Base-by-base conservation (phyloP, 371 early-diverging fungal species). In the Circinella minor region DNA sequence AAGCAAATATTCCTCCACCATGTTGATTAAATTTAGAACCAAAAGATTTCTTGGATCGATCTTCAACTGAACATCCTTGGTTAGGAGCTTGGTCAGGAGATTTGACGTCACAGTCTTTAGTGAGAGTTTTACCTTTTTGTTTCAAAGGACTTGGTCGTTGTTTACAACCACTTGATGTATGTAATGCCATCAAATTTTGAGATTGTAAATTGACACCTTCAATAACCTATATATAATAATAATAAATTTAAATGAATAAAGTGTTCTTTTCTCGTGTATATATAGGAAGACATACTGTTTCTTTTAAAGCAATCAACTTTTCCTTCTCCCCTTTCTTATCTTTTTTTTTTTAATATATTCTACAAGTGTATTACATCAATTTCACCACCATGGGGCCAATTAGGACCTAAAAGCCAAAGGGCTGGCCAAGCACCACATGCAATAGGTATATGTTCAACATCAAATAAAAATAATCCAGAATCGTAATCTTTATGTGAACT, bases 351-450 rank as follows among this genome's bases (percentile, higher is more conserved):
- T 51, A 57, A 57, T 27, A 57, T 27, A 57, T 17, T 57, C 4
- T 9, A 55, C 34, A 15, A 37, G 63, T 63, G 15, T 51, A 47
- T 75, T 71, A 73, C 71, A 67, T 74, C 77, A 71, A 84, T 76
- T 66, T 84, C 82, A 7, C 81, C 82, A 54, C 63, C 61, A 61
- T 63, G 38, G 8, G 82, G 77, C 81, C 79, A 81, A 62, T 81
- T 72, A 4, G 69, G 51, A 39, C 81, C 84, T 36, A 75, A 62
- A 13, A 71, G 68, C 84, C 84, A 84, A 36, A 78, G 57, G 17
- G 79, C 81, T 20, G 82, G 82, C 76, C 74, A 74, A 7, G 74
- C 75, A 15, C 80, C 82, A 55, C 82, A 82, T 1, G 80, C 84
- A 36, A 51, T 39, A 3, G 84, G 84, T 37, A 82, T 73, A 64